Conservation (phyloP, 768 basidiomycete species). For the Mycena metata region DNA sequence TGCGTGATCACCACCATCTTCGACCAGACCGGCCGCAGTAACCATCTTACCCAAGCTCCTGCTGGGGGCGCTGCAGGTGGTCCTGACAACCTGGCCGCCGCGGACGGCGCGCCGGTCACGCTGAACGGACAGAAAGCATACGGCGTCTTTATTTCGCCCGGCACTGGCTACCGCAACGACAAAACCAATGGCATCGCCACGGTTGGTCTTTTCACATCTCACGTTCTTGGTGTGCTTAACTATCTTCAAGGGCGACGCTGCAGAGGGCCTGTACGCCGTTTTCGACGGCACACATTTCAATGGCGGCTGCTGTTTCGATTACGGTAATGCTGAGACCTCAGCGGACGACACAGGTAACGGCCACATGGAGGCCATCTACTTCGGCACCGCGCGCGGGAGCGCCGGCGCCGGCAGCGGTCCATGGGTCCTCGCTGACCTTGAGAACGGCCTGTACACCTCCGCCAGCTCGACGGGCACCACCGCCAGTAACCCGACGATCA, state of each 20-base stretch:
- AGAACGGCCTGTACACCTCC: conserved; percentile 28
- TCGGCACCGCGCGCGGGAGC: conserved; percentile 22
- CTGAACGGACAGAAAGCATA: conserved; percentile 38
- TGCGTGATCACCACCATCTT: conserved; percentile 37
- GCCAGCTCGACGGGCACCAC: conserved; percentile 16
- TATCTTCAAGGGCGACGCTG: conserved; percentile 30
- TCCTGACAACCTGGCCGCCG: conserved; percentile 30
- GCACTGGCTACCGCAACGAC: conserved; percentile 29
- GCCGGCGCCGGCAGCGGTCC: conserved; percentile 32
- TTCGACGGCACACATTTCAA: conserved; percentile 36
- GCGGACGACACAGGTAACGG: conserved; percentile 28
- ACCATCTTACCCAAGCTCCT: conserved; percentile 30
- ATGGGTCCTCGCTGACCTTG: conserved; percentile 31
- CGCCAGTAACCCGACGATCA: conserved; percentile 23
- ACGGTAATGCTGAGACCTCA: conserved; percentile 33
- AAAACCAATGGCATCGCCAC: conserved; percentile 29
- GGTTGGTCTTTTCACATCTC: conserved; percentile 12
- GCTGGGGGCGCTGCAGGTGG: conserved; percentile 21
- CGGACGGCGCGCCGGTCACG: conserved; percentile 30
- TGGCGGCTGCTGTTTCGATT: conserved; percentile 30
- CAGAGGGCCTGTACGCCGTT: conserved; percentile 30
- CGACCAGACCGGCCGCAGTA: conserved; percentile 33
- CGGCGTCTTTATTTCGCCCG: conserved; percentile 32
- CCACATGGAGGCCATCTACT: conserved; percentile 35
- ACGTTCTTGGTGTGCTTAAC: conserved; percentile 17